Evolutionary conservation across 345 rosid species (phyloP), one percentile per base, ranked within the genome.

Genomic region (Acer campestre): DNA sequence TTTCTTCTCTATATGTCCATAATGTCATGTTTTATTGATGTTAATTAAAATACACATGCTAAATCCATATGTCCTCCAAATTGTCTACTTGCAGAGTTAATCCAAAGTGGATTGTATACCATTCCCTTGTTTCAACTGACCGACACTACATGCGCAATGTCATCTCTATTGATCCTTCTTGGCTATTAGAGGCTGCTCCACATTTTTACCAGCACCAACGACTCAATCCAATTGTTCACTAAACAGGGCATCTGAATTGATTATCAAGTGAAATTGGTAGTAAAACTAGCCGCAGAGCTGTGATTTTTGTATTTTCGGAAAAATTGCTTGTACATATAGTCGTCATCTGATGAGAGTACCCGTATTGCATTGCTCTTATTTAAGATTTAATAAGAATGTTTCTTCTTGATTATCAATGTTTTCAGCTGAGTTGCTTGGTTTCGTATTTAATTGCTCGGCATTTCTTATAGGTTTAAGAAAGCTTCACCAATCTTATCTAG

Each of bases 51-150:
- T 55, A 22, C 10, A 2, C 16, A 14, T 5, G 55, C 58, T 16
- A 20, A 46, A 16, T 67, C 38, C 22, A 0, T 75, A 11, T 51
- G 16, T 42, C 62, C 14, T 68, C 27, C 51, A 4, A 48, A 25
- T 40, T 70, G 40, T 68, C 31, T n/a, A 31, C 42, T 40, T 78
- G 85, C 94, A 95, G 99, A 78, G 98, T 92, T 18, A 93, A 95
- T 79, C 98, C 99, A 17, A 95, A 93, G 83, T 93, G 97, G 97
- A 88, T 94, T 51, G 79, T 92, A 16, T 94, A 91, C 84, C 92
- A 91, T 59, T 89, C 98, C 61, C 84, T 91, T 2, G 97, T 96
- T 77, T 94, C 93, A 5, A 96, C 99, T 0, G 99, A 96, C 67
- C 88, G 93, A 63, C 97, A 88, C 70, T 94, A 91, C 85, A 89